These are phyloP conservation scores for Berberis thunbergii DNA, from an alignment of 164 flowering plant genomes.

Conservation along the genomic window DNA sequence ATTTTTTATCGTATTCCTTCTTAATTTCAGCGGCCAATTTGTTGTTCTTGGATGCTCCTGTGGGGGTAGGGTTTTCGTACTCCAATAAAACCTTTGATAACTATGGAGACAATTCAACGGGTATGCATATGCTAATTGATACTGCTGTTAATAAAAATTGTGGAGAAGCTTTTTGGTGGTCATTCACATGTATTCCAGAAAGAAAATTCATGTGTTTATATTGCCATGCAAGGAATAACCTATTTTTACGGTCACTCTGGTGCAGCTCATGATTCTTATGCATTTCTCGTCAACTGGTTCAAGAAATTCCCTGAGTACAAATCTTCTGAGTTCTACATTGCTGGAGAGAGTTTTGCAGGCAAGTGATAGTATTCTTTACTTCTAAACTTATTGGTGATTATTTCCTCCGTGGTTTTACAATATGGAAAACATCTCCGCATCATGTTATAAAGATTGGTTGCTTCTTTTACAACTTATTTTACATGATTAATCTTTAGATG, in stretches of 20 bases:
- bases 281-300: slow-evolving; percentile 69
- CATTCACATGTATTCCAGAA: not conserved
- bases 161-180: not conserved
- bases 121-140: slow-evolving; percentile 12
- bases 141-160: not conserved
- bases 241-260: not conserved
- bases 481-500: not conserved
- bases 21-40: slow-evolving; percentile 38
- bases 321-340: slow-evolving; percentile 58
- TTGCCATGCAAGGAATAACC: too few species aligned
- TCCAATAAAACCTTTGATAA: slow-evolving; percentile 35
- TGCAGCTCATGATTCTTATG: slow-evolving; percentile 52
- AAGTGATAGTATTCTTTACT: slow-evolving; percentile 3
- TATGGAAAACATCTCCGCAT: too few species aligned
- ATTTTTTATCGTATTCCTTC: not conserved
- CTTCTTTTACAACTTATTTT: too few species aligned
- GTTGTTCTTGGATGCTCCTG: slow-evolving; percentile 52
- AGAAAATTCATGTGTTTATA: too few species aligned
- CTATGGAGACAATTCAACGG: slow-evolving; percentile 38
- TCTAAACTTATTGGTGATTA: not conserved
- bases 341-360: slow-evolving; percentile 95
- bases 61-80: slow-evolving; percentile 60
- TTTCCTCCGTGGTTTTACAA: not conserved
- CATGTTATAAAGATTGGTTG: too few species aligned
- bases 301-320: slow-evolving; percentile 65